These are phyloP conservation scores for Rhamnella rubrinervis DNA, from an alignment of 331 rosid genomes.

Conservation along the genomic window DNA sequence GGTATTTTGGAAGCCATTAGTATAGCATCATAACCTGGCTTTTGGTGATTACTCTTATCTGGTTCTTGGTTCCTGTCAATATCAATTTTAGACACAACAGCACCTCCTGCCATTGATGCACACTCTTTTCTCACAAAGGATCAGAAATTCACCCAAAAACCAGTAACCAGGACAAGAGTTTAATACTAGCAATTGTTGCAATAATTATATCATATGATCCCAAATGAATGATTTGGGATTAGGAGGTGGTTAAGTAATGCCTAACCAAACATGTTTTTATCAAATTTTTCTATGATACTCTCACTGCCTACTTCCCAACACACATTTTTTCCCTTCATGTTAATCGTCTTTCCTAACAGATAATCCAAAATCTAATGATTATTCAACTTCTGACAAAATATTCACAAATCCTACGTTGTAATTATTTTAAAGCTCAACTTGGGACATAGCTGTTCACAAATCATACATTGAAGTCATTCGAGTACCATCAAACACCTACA, in stretches of 20 bases:
- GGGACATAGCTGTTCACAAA: no score
- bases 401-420: constrained; percentile 10
- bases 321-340: constrained; percentile 41
- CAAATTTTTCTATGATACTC: constrained; percentile 20
- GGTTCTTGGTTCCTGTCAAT: constrained; percentile 54
- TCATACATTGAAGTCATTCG: no score
- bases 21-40: constrained; percentile 44
- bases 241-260: constrained; percentile 66
- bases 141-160: constrained; percentile 6
- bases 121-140: constrained; percentile 6
- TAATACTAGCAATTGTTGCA: constrained; percentile 41
- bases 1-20: constrained; percentile 40
- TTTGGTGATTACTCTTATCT: constrained; percentile 39
- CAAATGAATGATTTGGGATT: constrained; percentile 54
- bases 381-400: constrained; percentile 24
- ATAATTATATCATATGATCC: constrained; percentile 38
- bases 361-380: constrained; percentile 27
- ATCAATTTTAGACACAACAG: constrained; percentile 26
- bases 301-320: constrained; percentile 50
- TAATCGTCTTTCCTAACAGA: constrained; percentile 55
- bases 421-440: constrained; percentile 1
- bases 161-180: constrained; percentile 24
- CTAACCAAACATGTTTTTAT: constrained; percentile 31
- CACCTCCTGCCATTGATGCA: constrained; percentile 33
- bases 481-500: no score